These are phyloP conservation scores for Chlorella variabilis DNA, from an alignment of 163 green algal genomes.

Conservation along the genomic window DNA sequence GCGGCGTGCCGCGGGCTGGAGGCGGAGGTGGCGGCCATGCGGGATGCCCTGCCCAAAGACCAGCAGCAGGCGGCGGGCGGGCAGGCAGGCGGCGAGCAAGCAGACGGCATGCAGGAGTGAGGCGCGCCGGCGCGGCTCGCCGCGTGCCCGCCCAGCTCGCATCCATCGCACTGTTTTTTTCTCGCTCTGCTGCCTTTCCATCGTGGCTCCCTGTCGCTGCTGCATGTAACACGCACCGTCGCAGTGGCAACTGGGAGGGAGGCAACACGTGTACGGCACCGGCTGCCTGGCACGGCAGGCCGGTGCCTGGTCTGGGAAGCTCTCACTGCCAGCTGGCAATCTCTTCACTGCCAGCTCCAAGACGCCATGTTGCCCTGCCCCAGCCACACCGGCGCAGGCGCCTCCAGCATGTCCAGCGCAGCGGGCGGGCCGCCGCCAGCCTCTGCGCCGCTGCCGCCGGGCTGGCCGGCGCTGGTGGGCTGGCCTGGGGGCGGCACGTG, in stretches of 20 bases:
- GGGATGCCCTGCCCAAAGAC: background rate
- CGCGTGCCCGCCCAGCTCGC: too few relatives aligned
- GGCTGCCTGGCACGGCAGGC: too few relatives aligned
- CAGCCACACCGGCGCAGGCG: slow-evolving; percentile 1
- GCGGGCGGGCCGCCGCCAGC: background rate
- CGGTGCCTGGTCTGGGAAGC: too few relatives aligned
- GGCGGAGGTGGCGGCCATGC: slow-evolving; percentile 35
- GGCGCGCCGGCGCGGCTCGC: too few relatives aligned
- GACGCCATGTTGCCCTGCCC: slow-evolving; percentile 1
- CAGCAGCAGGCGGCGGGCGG: background rate
- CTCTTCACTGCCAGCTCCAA: slow-evolving; percentile 26
- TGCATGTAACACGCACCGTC: too few relatives aligned
- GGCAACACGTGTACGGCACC: too few relatives aligned
- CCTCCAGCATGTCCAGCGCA: background rate
- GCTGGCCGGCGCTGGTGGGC: too few relatives aligned
- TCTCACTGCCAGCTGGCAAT: background rate
- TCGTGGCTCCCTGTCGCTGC: too few relatives aligned
- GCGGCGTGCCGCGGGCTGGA: slow-evolving; percentile 63
- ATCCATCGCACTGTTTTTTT: too few relatives aligned
- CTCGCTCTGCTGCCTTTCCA: too few relatives aligned
- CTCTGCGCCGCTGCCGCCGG: background rate
- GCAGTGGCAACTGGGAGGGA: too few relatives aligned
- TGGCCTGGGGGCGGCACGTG: background rate
- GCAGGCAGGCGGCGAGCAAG: background rate
- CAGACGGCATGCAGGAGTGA: slow-evolving; percentile 6